Percentiles rank a stretch among this genome's conserved stretches.
These are phyloP conservation scores for Chalara sp. DNA, from an alignment of 2,329 filamentous ascomycete genomes.

Conservation along the genomic window DNA sequence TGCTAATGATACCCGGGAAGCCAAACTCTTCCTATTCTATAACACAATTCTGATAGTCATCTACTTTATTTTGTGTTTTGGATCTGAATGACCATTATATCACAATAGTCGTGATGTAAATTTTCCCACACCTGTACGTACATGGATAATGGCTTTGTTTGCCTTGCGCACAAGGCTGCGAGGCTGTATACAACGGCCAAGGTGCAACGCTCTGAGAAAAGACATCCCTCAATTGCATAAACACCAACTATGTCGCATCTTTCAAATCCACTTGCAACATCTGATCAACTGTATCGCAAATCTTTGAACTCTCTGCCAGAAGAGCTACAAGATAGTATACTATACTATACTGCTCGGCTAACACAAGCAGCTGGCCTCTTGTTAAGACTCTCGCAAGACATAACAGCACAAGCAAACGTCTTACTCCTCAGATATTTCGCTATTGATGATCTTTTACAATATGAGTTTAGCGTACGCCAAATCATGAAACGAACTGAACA, in stretches of 20 bases:
- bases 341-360: conserved; percentile 64
- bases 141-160: conserved; percentile 1
- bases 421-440: conserved; percentile 78
- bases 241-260: conserved; percentile 48
- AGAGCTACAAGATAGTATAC: conserved; percentile 65
- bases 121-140: no score
- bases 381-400: conserved; percentile 76
- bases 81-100: no score
- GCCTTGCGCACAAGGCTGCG: conserved; percentile 20
- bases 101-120: no score
- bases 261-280: conserved; percentile 64
- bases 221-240: neutral
- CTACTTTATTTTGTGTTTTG: no score
- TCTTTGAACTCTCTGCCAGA: conserved; percentile 52
- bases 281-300: conserved; percentile 59
- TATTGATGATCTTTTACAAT: conserved; percentile 41
- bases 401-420: conserved; percentile 79
- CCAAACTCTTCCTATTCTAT: no score
- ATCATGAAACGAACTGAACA: neutral
- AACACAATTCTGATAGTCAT: no score
- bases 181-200: neutral
- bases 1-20: no score
- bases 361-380: conserved; percentile 76
- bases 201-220: no score
- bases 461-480: conserved; percentile 41